Evolutionary conservation across 441 rosid genomes (phyloP).

Genomic region (Croton laevigatus): DNA sequence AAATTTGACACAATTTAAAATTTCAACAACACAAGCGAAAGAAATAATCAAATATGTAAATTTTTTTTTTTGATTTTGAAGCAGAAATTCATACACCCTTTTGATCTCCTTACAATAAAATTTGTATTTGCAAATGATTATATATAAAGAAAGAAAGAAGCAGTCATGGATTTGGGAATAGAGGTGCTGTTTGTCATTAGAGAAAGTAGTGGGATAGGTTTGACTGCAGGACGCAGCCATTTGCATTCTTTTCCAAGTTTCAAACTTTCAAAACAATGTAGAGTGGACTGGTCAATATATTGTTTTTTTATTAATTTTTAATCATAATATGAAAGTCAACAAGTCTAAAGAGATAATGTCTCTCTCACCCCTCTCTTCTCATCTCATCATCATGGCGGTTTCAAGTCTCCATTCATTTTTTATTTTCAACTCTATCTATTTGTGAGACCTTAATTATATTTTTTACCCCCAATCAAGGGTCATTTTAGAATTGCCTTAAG

Average conservation of each 20-base stretch:
- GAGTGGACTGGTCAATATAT: slow-evolving; percentile 18
- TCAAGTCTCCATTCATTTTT: no score
- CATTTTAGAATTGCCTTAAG: no score
- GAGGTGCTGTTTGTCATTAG: not conserved
- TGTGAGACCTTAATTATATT: no score
- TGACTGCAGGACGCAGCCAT: slow-evolving; percentile 29
- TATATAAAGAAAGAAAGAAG: not conserved
- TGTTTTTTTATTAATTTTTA: not conserved
- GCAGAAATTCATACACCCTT: not conserved
- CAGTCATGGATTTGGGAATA: not conserved
- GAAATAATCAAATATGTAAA: not conserved
- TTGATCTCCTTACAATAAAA: not conserved
- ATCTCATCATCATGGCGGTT: not conserved
- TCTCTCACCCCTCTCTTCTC: not conserved
- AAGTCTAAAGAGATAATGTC: not conserved
- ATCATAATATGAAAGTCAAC: not conserved
- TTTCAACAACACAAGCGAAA: not conserved
- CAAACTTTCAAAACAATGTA: slow-evolving; percentile 15
- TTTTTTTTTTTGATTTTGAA: not conserved
- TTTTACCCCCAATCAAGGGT: no score
- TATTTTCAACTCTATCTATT: no score
- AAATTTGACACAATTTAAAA: not conserved
- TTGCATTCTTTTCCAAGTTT: slow-evolving; percentile 9
- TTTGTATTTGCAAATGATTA: not conserved
- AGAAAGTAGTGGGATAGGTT: slow-evolving; percentile 10